Evolutionary conservation across 306 rosid genomes (phyloP), one percentile per base, ranked within the genome.

Genomic region (Citrullus colocynthis): DNA sequence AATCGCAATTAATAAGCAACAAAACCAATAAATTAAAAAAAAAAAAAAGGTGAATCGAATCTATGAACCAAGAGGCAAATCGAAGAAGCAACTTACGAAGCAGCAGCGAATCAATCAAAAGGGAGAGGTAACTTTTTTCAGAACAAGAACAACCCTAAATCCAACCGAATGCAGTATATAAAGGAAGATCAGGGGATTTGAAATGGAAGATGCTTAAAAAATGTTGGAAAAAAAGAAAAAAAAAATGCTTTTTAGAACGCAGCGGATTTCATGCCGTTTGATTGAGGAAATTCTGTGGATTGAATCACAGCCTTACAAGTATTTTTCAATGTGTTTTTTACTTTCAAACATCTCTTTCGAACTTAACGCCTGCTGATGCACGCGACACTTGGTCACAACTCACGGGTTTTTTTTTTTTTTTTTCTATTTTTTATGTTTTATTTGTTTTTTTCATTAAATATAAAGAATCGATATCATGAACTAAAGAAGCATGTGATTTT

Each of bases 191-290:
- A 4, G 6, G 24, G 60, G 44, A 49, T 28, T 49, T 45, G 55
- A 74, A 52, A 74, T 72, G 63, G 62, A 74, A 54, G 49, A 74
- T 34, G 77, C 77, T 49, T 15, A 20, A 24, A 20, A 48, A 21
- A 70, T 4, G 10, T 7, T 6, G 15, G 0, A 48, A 48, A 48
- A 17, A 15, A 52, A 24, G 30, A 48, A 17, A 15, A 52, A 24
- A 49, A 52, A 30, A 48, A 74, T 52, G 78, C 34, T 52, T 74
- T 63, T 54, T 2, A 18, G 63, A 74, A 34, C 10, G 49, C 78
- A 4, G 63, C 49, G 78, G 78, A 13, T 74, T 74, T 74, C 78
- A 32, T 74, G 78, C 78, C 78, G 63, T 74, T 54, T 16, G 78
- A 74, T 74, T 73, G 18, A 13, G 32, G 63, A 32, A 34, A 32